Base-by-base conservation (phyloP, 805 yeast species). In the Candida nemodendra region DNA sequence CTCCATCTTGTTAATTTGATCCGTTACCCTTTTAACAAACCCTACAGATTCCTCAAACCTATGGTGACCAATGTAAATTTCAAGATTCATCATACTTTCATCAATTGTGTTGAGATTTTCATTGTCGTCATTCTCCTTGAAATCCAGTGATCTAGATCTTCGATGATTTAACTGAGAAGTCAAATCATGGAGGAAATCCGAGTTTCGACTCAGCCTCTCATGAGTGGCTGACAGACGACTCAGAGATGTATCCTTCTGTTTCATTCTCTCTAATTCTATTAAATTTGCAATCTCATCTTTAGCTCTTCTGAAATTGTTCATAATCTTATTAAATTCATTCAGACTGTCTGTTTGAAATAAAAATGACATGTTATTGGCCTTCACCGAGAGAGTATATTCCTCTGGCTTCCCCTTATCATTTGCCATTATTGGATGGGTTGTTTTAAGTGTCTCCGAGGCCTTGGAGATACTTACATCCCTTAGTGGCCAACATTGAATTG, bases 401-500 rank as follows among this genome's bases (percentile, higher is more conserved):
- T 38, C 40, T 2, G 26, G 12, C 4, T 36, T 18, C 6, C 38
- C 45, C 16, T 47, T 47, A n/a, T 24, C 25, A 17, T 33, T 19
- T 6, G 15, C 12, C 19, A 22, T 18, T 3, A 24, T 18, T 18
- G 13, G 40, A 2, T 21, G 24, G 11, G 24, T 8, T 8, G 24
- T 7, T 19, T 19, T 33, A 19, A 30, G 15, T 28, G 43, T 15
- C 26, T 36, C 34, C 18, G 18, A 16, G 9, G 71, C 65, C 32
- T 74, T 75, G 9, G 60, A 45, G 18, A 81, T 57, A 14, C 66
- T 65, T 8, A 83, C 76, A 27, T 81, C 86, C 30, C 76, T 66
- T 22, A 89, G 62, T 3, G 90, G 84, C 83, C 90, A 81, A 61
- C 91, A 84, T 49, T 84, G 83, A 23, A 79, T 79, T 1, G 95